Evolutionary conservation across 805 yeast genomes (phyloP).

Genomic region (Kodamaea laetipori): DNA sequence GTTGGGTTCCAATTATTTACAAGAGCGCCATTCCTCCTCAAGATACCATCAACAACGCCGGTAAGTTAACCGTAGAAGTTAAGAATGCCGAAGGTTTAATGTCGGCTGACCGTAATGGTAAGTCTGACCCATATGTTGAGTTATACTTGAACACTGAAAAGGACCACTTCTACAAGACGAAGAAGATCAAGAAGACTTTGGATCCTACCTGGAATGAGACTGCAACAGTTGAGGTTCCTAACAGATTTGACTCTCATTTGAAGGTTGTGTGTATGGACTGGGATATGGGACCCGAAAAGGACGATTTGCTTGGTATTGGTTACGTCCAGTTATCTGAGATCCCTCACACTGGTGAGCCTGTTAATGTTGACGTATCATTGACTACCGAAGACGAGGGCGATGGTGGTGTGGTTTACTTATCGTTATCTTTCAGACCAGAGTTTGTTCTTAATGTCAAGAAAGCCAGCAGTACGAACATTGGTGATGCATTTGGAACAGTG

Average conservation of each 20-base stretch:
- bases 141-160: slow-evolving; percentile 65
- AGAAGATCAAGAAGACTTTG: slow-evolving; percentile 81
- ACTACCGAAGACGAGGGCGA: slow-evolving; percentile 50
- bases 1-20: slow-evolving; percentile 76
- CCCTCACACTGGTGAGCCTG: slow-evolving; percentile 43
- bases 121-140: slow-evolving; percentile 87
- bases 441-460: slow-evolving; percentile 55
- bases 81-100: slow-evolving; percentile 67
- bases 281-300: slow-evolving; percentile 89
- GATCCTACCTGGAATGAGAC: slow-evolving; percentile 89
- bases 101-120: slow-evolving; percentile 89
- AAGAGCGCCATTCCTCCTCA: slow-evolving; percentile 62
- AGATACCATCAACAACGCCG: slow-evolving; percentile 76
- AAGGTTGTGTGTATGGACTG: slow-evolving; percentile 73
- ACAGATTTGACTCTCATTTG: slow-evolving; percentile 62
- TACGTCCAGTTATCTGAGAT: slow-evolving; percentile 58
- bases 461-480: slow-evolving; percentile 33
- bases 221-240: slow-evolving; percentile 54
- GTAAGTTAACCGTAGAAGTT: slow-evolving; percentile 63
- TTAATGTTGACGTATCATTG: slow-evolving; percentile 49
- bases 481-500: slow-evolving; percentile 48
- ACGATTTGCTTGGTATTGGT: slow-evolving; percentile 78
- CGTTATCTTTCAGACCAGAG: slow-evolving; percentile 67
- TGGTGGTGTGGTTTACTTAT: slow-evolving; percentile 66
- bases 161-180: slow-evolving; percentile 66